Evolutionary conservation across 2,329 filamentous ascomycete genomes (phyloP).

Genomic region (Zasmidium citrigriseum): DNA sequence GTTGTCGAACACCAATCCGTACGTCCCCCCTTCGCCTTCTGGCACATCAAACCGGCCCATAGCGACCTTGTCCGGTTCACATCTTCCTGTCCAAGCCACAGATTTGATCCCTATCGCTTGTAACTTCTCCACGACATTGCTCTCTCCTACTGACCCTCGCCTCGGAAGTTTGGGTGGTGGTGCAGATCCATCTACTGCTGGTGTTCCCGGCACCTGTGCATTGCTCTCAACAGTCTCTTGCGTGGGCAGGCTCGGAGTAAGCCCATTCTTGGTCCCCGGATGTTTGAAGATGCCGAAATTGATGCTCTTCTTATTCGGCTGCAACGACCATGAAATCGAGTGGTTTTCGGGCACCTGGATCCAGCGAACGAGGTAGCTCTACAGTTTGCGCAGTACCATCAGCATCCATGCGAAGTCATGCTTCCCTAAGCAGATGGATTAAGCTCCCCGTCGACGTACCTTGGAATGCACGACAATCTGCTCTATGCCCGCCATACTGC

Average conservation of each 20-base stretch:
- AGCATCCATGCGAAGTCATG: not conserved
- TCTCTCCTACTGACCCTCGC: slow-evolving; percentile 48
- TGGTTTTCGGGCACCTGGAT: slow-evolving; percentile 86
- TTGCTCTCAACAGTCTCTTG: slow-evolving; percentile 41
- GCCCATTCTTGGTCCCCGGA: slow-evolving; percentile 69
- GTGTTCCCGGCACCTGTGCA: slow-evolving; percentile 37
- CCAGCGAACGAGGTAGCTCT: slow-evolving; percentile 99
- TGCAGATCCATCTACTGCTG: slow-evolving; percentile 39
- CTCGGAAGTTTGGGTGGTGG: slow-evolving; percentile 45
- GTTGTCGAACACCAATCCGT: slow-evolving; percentile 96
- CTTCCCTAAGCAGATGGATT: slow-evolving; percentile 1
- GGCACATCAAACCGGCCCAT: slow-evolving; percentile 85
- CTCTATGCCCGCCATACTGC: slow-evolving; percentile 85
- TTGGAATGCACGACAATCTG: slow-evolving; percentile 97
- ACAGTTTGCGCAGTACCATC: slow-evolving; percentile 8
- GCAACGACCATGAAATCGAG: slow-evolving; percentile 95
- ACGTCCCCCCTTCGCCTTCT: slow-evolving; percentile 80
- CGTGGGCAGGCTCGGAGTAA: slow-evolving; percentile 45
- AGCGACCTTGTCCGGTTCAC: slow-evolving; percentile 92
- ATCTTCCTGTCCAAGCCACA: slow-evolving; percentile 84
- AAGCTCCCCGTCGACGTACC: slow-evolving; percentile 54
- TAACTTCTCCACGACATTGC: slow-evolving; percentile 68
- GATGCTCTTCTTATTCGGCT: slow-evolving; percentile 97
- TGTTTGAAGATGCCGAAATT: slow-evolving; percentile 99
- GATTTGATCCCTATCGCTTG: slow-evolving; percentile 62